Evolutionary conservation across 106 monocot species (phyloP).

Genomic region (Dendrobium huoshanense): DNA sequence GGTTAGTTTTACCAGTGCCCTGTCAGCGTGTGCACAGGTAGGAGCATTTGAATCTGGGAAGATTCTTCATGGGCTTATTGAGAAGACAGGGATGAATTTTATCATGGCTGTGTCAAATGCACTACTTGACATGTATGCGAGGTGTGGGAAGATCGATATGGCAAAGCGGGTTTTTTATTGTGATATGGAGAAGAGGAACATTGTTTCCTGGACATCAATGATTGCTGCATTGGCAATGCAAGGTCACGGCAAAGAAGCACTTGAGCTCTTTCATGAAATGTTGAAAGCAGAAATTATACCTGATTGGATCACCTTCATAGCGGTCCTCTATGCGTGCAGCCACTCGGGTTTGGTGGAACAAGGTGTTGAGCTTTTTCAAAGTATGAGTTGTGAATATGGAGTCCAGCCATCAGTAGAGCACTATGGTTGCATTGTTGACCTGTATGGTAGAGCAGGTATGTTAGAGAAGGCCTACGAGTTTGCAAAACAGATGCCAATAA

Average conservation of each 20-base stretch:
- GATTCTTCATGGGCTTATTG: conserved; percentile 28
- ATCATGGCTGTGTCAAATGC: conserved; percentile 42
- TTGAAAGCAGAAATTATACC: conserved; percentile 30
- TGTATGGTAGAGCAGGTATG: conserved; percentile 55
- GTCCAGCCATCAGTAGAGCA: conserved; percentile 46
- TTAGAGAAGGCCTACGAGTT: conserved; percentile 58
- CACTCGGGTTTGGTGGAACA: conserved; percentile 44
- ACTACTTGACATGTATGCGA: conserved; percentile 53
- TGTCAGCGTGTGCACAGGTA: conserved; percentile 43
- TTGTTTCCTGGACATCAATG: conserved; percentile 67
- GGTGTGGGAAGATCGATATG: conserved; percentile 50
- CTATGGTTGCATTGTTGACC: conserved; percentile 74
- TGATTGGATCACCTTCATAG: conserved; percentile 52
- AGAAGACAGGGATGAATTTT: conserved; percentile 24
- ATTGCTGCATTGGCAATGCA: conserved; percentile 55
- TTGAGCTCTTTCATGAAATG: conserved; percentile 48
- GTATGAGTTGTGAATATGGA: conserved; percentile 34
- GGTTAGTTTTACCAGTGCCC: conserved; percentile 40
- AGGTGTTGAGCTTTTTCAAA: conserved; percentile 37
- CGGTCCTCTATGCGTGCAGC: conserved; percentile 70
- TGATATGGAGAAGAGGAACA: conserved; percentile 31
- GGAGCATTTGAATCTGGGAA: conserved; percentile 53
- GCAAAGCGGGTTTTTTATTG: conserved; percentile 31
- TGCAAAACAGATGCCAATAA: conserved; percentile 31
- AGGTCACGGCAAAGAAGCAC: conserved; percentile 44